Base-by-base conservation (phyloP, 805 yeast genomes). In the Saturnispora serradocipensis region DNA sequence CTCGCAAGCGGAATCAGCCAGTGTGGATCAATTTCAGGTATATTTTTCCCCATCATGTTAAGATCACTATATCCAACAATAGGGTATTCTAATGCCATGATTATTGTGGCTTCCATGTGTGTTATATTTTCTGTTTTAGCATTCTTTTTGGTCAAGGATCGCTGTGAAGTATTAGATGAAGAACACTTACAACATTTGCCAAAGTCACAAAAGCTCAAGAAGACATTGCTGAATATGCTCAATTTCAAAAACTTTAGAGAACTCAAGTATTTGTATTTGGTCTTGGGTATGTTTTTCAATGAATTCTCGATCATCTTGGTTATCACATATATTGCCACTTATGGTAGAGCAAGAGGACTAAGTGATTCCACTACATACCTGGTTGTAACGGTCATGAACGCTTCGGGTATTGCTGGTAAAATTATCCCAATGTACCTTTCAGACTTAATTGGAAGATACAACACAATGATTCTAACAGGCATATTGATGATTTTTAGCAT, bases 41-140 rank as follows among this genome's bases (percentile, higher is more conserved):
- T 77, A 51, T 55, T 72, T 18, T 74, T 80, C 56, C 82, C 84
- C 7, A 63, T 80, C 47, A 70, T 79, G 71, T 63, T 81, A 48
- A 72, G 79, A 59, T 66, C 69, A 30, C 60, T 81, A 25, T 80
- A 76, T 54, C 65, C 66, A 2, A 64, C 64, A 32, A 70, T 77
- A n/a, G 85, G 84, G 0, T 81, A 70, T 55, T 66, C 65, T 5
- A 78, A 83, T 78, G 76, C 84, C 1, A 72, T 80, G 49, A 67
- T 83, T 53, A 70, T 74, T 8, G 56, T 80, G 34, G 78, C 80
- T 2, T 69, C 78, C 36, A 60, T 80, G 24, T 76, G 78, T 56
- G 61, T 73, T 7, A 61, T 59, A 5, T 70, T 77, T 51, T 62
- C 75, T 34, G 28, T 60, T 2, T 45, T 65, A 4, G 64, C 80